Base-by-base conservation (phyloP, 148 eudicot species). In the Amaranthus palmeri region DNA sequence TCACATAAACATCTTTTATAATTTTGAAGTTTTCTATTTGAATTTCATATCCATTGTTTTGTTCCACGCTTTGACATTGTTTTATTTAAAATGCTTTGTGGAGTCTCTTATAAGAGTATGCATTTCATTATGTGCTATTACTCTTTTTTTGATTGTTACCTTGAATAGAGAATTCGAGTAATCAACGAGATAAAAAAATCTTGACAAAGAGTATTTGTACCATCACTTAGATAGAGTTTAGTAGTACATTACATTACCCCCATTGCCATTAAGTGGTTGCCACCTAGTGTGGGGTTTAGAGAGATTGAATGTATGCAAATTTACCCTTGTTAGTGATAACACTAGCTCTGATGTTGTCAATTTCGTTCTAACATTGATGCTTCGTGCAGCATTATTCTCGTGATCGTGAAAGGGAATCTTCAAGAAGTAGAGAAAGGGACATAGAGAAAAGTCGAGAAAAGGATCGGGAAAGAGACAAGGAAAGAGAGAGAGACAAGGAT, bases 341-440 rank as follows among this genome's bases (percentile, higher is more conserved):
- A 25, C 36, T 25, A 25, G 36, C 36, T 25, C 36, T 25, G 2
- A 25, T 25, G 36, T 25, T 25, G 36, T 25, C 36, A 25, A 25
- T 25, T 25, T 25, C 36, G 5, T 66, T 72, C 50, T 78, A 54
- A 65, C 45, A 17, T 63, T 65, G 54, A 10, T 77, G 58, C 67
- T 52, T 46, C 14, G 47, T 54, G 70, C 86, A 84, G 90, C 90
- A 79, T 79, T 74, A 54, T 75, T 83, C 92, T 61, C 90, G 80
- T 55, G 95, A 89, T 53, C 64, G 70, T 67, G 95, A 85, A 54
- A 84, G 81, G 70, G 81, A 68, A 71, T 84, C 88, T 75, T 84
- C 92, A 53, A 89, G 78, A 80, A 86, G 90, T 74, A 87, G 75
- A 57, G 81, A 79, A 2, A 79, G 69, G 54, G 81, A 78, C 13